Base-by-base conservation (phyloP, 164 flowering plant species). In the Berberis vulgaris region DNA sequence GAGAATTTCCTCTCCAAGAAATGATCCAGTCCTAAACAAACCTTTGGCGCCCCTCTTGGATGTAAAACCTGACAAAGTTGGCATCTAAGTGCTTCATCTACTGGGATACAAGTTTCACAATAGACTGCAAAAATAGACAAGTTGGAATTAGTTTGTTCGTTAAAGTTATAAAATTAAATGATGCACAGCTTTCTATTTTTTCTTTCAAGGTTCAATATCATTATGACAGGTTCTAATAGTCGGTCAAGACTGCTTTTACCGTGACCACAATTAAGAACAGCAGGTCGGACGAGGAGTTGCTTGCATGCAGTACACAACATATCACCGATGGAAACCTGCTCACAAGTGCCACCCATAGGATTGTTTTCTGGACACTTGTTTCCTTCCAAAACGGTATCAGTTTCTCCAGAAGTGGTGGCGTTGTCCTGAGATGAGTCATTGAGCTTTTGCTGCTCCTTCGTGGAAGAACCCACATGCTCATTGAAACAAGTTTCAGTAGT, bases 211-310 rank as follows among this genome's bases (percentile, higher is more conserved):
- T 26, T 26, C 26, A 26, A 26, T 26, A 54, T 45, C 38, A 26
- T 26, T 26, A 53, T 39, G 9, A 38, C 44, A 49, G 38, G 56
- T 53, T 43, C 42, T 7, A 55, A 41, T 4, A 66, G 1, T 46
- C 49, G 43, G 26, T 7, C 39, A 61, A 13, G 41, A 13, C 11
- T 39, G 47, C 55, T 40, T 60, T 71, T 84, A 92, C 96, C 98
- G 77, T 89, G 95, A 64, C 98, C 98, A 78, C 98, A 92, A 62
- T 92, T 89, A 64, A 92, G 88, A 81, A 84, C 89, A 7, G 71
- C 80, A 47, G 98, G 96, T 59, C 64, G 82, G 64, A 72, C 75
- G 2, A 92, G 84, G 64, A 92, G 57, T 63, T 78, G 73, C 65
- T 78, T 82, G 86, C 96, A 92, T 54, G 80, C 70, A 40, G 69